Percentiles rank a stretch among this genome's conserved stretches.
These are phyloP conservation scores for Rhododendron williamsianum DNA, from an alignment of 148 eudicot genomes.

Conservation along the genomic window DNA sequence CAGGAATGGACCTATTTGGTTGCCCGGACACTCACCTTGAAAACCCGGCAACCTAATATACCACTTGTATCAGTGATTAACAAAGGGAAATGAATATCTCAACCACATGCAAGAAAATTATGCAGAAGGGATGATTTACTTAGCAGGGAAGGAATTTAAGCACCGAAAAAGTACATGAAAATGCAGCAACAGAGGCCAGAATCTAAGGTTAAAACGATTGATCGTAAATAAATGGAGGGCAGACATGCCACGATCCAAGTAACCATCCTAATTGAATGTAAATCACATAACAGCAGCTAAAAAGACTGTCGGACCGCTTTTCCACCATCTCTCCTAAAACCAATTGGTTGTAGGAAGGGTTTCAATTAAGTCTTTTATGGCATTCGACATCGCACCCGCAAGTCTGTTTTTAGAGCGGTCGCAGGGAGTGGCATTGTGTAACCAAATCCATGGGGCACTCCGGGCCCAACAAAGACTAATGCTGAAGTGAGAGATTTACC, in stretches of 20 bases:
- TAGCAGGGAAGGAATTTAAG: neutral
- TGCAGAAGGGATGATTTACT: neutral
- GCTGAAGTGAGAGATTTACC: conserved; percentile 38
- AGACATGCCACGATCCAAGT: neutral
- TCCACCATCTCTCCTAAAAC: too few relatives aligned
- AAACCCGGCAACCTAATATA: neutral
- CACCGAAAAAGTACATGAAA: neutral
- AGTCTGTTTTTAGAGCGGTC: too few relatives aligned
- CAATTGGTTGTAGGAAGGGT: too few relatives aligned
- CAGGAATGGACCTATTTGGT: neutral
- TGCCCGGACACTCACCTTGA: neutral
- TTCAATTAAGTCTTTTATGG: too few relatives aligned
- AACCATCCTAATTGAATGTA: neutral
- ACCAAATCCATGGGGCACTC: too few relatives aligned
- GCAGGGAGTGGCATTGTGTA: too few relatives aligned
- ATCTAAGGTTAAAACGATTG: neutral
- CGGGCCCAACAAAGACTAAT: neutral
- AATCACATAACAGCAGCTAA: neutral
- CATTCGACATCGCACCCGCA: too few relatives aligned
- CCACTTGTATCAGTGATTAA: neutral
- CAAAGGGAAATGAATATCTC: neutral
- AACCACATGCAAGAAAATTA: neutral
- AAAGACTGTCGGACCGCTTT: too few relatives aligned
- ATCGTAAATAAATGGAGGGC: neutral
- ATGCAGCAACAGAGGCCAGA: neutral